Evolutionary conservation across 192 early-diverging fungal species (phyloP), one percentile per base, ranked within the genome.

Genomic region (Podila epigama): DNA sequence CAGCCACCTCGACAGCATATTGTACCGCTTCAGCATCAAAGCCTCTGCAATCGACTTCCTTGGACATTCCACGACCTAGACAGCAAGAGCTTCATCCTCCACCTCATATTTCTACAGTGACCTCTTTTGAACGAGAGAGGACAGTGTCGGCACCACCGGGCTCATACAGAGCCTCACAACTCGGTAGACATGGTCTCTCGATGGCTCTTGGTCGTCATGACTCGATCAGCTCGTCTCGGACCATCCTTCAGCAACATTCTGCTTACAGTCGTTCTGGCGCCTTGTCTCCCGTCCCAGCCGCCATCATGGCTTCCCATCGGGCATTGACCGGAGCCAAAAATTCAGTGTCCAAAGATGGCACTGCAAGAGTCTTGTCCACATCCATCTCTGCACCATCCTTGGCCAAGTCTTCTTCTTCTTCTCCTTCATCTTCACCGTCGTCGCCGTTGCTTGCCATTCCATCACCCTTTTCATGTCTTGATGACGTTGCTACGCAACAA

Each of bases 101-200:
- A n/a, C n/a, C n/a, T n/a, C n/a, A n/a, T n/a, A n/a, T n/a, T n/a
- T n/a, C 44, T 1, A 22, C 5, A 15, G 3, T 15, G 20, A 22
- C 25, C 15, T n/a, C n/a, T 0, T 48, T 48, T 48, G 44, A 48
- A 9, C 52, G 71, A 35, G 22, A 32, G 11, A 33, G 54, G 28
- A 60, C 61, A 9, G 34, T 41, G 15, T 68, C 66, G 16, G 53
- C 73, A 4, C 70, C 70, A 3, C 69, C 69, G 41, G 56, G 65
- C 15, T 58, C 44, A 0, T 33, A 48, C 5, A 48, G 44, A 10
- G 44, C 44, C 6, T 48, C 44, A 48, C 44, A 48, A 22, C 44
- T 48, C n/a, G 6, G 44, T 22, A 18, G 44, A 20, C 44, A 18
- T 9, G 44, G 44, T 5, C 25, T 48, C 20, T 18, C 44, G 5